These are phyloP conservation scores for Aphanomyces invadans DNA, from an alignment of 352 stramenopile species.

Conservation along the genomic window DNA sequence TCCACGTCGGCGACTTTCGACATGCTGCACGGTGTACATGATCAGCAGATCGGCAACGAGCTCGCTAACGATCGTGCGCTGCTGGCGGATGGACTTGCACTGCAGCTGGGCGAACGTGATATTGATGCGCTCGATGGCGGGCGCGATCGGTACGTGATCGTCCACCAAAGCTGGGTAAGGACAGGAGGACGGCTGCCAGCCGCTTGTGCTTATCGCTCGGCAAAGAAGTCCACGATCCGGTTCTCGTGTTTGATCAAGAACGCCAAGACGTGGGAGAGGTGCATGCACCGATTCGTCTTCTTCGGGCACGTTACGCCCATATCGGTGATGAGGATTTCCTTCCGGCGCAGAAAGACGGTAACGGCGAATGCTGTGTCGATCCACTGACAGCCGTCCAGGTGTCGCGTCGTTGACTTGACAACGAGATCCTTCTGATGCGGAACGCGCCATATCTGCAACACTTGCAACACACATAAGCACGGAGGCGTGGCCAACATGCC, in stretches of 20 bases:
- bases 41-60: not conserved
- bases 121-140: not conserved
- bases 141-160: not conserved
- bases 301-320: not conserved
- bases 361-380: not conserved
- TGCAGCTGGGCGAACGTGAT: constrained; percentile 1
- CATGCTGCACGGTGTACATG: not conserved
- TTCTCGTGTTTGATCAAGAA: not conserved
- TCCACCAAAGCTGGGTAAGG: not conserved
- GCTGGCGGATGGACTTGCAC: not conserved
- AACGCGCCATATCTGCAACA: no score
- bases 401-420: not conserved
- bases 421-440: no score
- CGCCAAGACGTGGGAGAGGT: not conserved
- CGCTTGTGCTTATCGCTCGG: no score
- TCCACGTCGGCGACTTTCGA: no score
- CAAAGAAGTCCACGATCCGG: no score
- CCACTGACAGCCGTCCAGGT: no score
- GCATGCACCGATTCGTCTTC: not conserved
- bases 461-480: no score
- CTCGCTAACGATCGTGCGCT: not conserved
- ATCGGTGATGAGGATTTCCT: not conserved
- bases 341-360: not conserved
- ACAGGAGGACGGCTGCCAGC: not conserved
- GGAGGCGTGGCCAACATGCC: no score